These are phyloP conservation scores for Graphiopsis chlorocephala DNA, from an alignment of 2,329 filamentous ascomycete species.

Conservation along the genomic window DNA sequence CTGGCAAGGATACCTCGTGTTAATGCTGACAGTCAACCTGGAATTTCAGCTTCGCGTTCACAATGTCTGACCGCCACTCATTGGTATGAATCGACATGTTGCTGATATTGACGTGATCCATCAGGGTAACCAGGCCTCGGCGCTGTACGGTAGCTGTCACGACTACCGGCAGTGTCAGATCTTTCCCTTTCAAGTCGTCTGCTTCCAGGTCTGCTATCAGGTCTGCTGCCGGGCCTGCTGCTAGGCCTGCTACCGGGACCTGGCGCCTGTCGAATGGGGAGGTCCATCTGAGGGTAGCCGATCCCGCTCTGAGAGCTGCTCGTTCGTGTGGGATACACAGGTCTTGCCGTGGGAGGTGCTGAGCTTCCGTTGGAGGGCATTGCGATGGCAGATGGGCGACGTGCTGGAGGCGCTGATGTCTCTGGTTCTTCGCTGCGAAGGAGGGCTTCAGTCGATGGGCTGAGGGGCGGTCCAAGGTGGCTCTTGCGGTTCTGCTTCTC, in stretches of 20 bases:
- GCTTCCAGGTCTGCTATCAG: slow-evolving; percentile 18
- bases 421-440: slow-evolving; percentile 50
- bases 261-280: slow-evolving; percentile 47
- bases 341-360: slow-evolving; percentile 31
- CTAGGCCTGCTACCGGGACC: slow-evolving; percentile 13
- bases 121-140: slow-evolving; percentile 15
- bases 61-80: slow-evolving; percentile 4
- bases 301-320: slow-evolving; percentile 38
- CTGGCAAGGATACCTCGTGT: not conserved
- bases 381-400: slow-evolving; percentile 31
- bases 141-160: slow-evolving; percentile 26
- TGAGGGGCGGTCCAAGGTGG: slow-evolving; percentile 77
- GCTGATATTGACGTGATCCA: slow-evolving; percentile 11
- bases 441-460: slow-evolving; percentile 74
- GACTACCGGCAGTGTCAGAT: slow-evolving; percentile 29
- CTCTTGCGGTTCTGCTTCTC: slow-evolving; percentile 94
- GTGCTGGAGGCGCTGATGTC: slow-evolving; percentile 16
- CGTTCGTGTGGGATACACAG: slow-evolving; percentile 42
- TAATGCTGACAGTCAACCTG: not conserved
- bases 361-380: slow-evolving; percentile 30
- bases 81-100: slow-evolving; percentile 15
- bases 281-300: slow-evolving; percentile 36
- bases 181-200: slow-evolving; percentile 27
- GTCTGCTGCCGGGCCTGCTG: not conserved
- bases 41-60: not conserved